Base-by-base conservation (phyloP, 192 early-diverging fungal genomes). In the Umbelopsis vinacea region DNA sequence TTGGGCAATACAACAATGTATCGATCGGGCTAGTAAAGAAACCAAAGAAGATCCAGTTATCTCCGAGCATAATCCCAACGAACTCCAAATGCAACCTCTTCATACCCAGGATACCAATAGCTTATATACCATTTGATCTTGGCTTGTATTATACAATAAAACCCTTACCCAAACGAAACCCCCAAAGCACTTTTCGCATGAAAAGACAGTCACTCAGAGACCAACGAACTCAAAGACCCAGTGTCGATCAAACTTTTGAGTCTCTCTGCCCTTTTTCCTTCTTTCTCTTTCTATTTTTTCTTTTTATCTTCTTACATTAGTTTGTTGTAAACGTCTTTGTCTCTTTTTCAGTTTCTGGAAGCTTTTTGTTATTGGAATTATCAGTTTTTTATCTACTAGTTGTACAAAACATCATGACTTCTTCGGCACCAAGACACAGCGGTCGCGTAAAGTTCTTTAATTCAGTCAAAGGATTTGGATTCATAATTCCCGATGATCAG, bases 361-460 rank as follows among this genome's bases (percentile, higher is more conserved):
- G 15, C 33, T 0, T 38, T 19, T 33, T 26, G 26, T 33, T 33
- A 8, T 37, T 11, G 17, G 33, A 19, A 37, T 17, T 63, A 63
- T 63, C 33, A 19, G 26, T 37, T 63, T 43, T 29, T 63, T 29
- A 63, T 63, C 57, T 63, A 63, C 33, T 11, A 22, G 33, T 37
- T 35, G 15, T 37, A 37, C 26, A 19, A 63, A 29, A 63, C 55
- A 37, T 37, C n/a, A 63, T 63, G 24, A 63, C 26, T 22, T 29
- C 71, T 45, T 48, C 74, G 37, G 46, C 67, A 26, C 26, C 72
- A 43, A 81, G 86, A 50, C 82, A 80, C 38, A 83, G 74, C 66
- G 90, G 91, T 43, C 77, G 71, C 24, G 92, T 94, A 77, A 95
- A 95, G 87, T 95, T 95, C 74, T 95, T 95, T 81, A 94, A 92